Percentiles rank a stretch among this genome's conserved stretches.
Conservation (phyloP, 1,284 basidiomycete genomes). For the Ustilago sp. region DNA sequence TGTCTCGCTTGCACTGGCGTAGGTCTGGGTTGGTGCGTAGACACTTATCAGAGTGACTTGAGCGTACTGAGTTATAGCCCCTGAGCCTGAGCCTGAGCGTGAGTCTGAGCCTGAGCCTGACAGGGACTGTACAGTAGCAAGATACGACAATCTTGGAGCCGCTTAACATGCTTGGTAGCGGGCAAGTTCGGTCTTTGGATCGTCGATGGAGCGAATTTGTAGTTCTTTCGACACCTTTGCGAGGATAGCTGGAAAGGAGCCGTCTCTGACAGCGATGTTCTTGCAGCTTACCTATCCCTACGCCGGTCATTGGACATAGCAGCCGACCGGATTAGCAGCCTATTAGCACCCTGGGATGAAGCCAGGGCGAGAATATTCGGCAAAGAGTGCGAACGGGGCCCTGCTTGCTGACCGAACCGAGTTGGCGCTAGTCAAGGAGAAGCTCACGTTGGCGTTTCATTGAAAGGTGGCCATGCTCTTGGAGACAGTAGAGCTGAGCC, state of each 20-base stretch:
- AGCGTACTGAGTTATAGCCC: neutral
- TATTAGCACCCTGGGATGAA: conserved; percentile 22
- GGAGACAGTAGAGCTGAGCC: neutral
- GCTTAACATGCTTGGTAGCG: neutral
- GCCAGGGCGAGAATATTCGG: neutral
- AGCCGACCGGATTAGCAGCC: neutral
- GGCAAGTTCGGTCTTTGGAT: neutral
- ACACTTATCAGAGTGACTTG: neutral
- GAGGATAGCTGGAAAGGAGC: neutral
- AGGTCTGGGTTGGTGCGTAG: neutral
- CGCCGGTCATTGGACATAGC: neutral
- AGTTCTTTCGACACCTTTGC: neutral
- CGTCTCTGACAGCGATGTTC: neutral
- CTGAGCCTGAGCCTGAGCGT: neutral
- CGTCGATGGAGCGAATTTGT: neutral
- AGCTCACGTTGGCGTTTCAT: neutral
- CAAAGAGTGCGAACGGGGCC: too few relatives aligned
- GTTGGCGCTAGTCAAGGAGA: neutral
- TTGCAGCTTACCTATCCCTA: neutral
- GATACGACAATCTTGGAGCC: too few relatives aligned
- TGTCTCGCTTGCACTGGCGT: neutral
- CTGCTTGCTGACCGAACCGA: neutral
- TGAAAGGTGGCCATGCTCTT: neutral
- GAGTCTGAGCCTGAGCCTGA: too few relatives aligned
- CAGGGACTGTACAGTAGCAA: too few relatives aligned